Percentiles rank a stretch among this genome's conserved stretches.
Evolutionary conservation across 2,329 filamentous ascomycete species (phyloP).

Genomic region (Chaetomiaceae sp.): DNA sequence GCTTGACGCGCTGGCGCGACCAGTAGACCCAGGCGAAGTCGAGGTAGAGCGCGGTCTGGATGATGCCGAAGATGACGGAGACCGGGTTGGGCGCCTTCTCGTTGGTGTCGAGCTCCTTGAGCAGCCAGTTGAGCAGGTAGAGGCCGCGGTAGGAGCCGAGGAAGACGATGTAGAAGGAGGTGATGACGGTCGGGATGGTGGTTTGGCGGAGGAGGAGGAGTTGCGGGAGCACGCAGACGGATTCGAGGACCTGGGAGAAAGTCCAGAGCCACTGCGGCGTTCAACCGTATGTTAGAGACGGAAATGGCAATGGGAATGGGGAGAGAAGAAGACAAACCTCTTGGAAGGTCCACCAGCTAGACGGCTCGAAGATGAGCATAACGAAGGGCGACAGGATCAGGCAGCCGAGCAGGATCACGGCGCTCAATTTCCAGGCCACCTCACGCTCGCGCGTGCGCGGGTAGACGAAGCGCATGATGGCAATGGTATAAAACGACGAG

Average conservation of each 20-base stretch:
- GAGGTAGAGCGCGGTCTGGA: conserved; percentile 84
- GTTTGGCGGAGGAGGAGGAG: conserved; percentile 88
- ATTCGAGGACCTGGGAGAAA: conserved; percentile 89
- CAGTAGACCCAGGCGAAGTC: conserved; percentile 99
- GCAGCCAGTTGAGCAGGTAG: conserved; percentile 90
- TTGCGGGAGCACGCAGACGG: conserved; percentile 83
- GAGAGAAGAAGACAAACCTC: conserved; percentile 36
- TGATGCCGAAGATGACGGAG: conserved; percentile 75
- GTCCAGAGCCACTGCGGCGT: conserved; percentile 65
- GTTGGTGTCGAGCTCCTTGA: conserved; percentile 54
- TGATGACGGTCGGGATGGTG: conserved; percentile 91
- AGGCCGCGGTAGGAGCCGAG: conserved; percentile 82
- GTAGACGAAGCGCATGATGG: conserved; percentile 78
- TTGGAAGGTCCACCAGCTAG: conserved; percentile 41
- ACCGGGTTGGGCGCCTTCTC: conserved; percentile 60
- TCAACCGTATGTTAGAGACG: conserved; percentile 13
- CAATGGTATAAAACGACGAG: conserved; percentile 79
- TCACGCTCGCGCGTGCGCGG: conserved; percentile 85
- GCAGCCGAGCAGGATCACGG: conserved; percentile 59
- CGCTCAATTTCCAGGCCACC: conserved; percentile 86
- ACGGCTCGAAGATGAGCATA: conserved; percentile 59
- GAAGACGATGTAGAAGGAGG: conserved; percentile 89
- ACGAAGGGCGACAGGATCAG: conserved; percentile 64
- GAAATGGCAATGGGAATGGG: neutral
- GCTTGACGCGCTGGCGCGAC: conserved; percentile 86